Conservation (phyloP, 345 rosid genomes). For the Tarenaya hassleriana region DNA sequence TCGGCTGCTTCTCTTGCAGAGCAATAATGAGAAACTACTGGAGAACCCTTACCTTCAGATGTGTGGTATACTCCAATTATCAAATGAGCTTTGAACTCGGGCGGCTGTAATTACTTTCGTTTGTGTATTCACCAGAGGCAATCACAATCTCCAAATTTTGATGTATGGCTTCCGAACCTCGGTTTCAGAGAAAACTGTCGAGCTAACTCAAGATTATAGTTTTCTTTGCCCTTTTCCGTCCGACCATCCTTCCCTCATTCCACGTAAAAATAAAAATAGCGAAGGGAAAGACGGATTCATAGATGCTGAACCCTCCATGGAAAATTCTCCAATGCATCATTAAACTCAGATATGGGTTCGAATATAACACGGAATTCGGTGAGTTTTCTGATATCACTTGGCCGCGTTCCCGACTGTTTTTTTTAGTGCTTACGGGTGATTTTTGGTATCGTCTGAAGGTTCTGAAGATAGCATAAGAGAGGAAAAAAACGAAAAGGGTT, state of each 20-base stretch:
- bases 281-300: constrained; percentile 12
- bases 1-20: constrained; percentile 41
- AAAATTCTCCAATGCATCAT: constrained; percentile 17
- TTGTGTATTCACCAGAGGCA: no score
- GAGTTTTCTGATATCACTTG: constrained; percentile 14
- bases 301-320: constrained; percentile 17
- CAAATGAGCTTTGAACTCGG: constrained; percentile 48
- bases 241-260: constrained; percentile 5
- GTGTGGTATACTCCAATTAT: constrained; percentile 90
- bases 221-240: background rate
- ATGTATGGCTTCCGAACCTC: constrained; percentile 17
- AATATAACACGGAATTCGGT: constrained; percentile 14
- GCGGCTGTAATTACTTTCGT: no score
- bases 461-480: no score
- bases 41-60: constrained; percentile 98
- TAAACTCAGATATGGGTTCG: constrained; percentile 13
- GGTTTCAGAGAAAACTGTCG: constrained; percentile 16
- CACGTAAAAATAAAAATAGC: constrained; percentile 2
- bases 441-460: constrained; percentile 17
- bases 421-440: background rate
- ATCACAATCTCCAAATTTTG: constrained; percentile 19
- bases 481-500: no score
- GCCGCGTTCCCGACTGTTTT: background rate
- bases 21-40: constrained; percentile 92
- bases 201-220: background rate